Conservation (phyloP, 768 basidiomycete species). For the Tricholoma bakamatsutake region DNA sequence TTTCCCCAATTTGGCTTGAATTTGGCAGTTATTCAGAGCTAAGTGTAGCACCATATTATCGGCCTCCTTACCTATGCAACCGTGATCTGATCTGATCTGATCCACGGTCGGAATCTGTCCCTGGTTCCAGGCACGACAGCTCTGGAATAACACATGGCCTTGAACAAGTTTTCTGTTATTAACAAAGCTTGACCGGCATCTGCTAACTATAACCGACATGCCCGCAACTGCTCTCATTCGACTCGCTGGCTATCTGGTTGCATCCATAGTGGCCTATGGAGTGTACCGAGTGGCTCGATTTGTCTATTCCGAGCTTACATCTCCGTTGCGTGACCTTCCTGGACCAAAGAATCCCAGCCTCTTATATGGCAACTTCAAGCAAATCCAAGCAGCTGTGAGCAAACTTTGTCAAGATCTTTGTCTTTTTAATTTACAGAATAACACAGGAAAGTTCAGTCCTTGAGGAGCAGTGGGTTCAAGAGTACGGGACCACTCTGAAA, state of each 20-base stretch:
- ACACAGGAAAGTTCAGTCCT: slow-evolving; percentile 24
- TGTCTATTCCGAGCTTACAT: slow-evolving; percentile 28
- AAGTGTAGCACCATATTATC: too few species aligned
- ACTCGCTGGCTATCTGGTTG: slow-evolving; percentile 13
- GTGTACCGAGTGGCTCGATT: slow-evolving; percentile 27
- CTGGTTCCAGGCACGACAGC: too few species aligned
- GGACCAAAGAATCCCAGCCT: slow-evolving; percentile 42
- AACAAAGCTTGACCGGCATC: too few species aligned
- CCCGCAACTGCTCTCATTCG: background rate
- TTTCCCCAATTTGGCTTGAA: too few species aligned
- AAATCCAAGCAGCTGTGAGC: slow-evolving; percentile 36
- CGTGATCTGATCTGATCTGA: too few species aligned
- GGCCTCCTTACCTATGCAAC: too few species aligned
- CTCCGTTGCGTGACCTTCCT: slow-evolving; percentile 41
- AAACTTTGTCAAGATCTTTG: background rate
- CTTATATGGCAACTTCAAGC: slow-evolving; percentile 43
- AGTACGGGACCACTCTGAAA: slow-evolving; percentile 13
- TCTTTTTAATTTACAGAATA: background rate
- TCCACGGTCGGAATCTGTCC: too few species aligned
- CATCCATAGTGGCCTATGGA: slow-evolving; percentile 20
- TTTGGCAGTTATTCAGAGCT: too few species aligned
- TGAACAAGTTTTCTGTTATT: too few species aligned
- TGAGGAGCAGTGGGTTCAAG: slow-evolving; percentile 13
- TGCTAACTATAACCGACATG: background rate
- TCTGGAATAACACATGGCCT: too few species aligned